phyloP scores from a whole-genome alignment of 2,329 filamentous ascomycete genomes.

The Fusarium sp. region DNA sequence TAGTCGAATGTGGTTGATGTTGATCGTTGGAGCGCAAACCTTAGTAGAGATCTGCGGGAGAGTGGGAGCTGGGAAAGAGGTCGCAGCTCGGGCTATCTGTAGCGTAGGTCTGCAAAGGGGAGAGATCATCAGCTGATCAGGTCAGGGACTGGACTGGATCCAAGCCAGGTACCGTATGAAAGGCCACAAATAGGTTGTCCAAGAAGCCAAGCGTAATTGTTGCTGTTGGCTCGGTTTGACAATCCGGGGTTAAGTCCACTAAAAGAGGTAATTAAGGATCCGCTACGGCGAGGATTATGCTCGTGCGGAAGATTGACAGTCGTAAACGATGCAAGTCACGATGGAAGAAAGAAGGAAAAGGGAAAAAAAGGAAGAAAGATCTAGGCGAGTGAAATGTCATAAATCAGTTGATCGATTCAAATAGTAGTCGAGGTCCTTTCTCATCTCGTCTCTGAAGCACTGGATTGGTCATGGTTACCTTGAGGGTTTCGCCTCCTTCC shows the following conservation, averaged over 20 bases:
- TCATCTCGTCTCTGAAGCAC: slow-evolving; percentile 4
- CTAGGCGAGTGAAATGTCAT: not conserved
- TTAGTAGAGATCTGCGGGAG: slow-evolving; percentile 43
- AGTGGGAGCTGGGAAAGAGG: slow-evolving; percentile 41
- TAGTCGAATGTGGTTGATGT: slow-evolving; percentile 6
- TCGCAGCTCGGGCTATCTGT: slow-evolving; percentile 41
- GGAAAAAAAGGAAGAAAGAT: not conserved
- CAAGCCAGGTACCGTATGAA: slow-evolving; percentile 7
- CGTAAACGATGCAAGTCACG: slow-evolving; percentile 1
- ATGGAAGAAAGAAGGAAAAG: not conserved
- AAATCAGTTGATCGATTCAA: slow-evolving; percentile 3
- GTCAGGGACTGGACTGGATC: slow-evolving; percentile 35
- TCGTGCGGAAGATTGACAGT: slow-evolving; percentile 9
- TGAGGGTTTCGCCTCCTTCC: slow-evolving; percentile 35
- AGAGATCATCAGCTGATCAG: slow-evolving; percentile 50
- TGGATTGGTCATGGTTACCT: slow-evolving; percentile 7
- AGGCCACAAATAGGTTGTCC: slow-evolving; percentile 39
- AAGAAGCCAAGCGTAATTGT: slow-evolving; percentile 37
- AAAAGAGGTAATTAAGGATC: slow-evolving; percentile 39
- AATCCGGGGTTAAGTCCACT: slow-evolving; percentile 48
- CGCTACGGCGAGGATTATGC: slow-evolving; percentile 28
- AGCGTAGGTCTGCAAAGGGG: slow-evolving; percentile 45
- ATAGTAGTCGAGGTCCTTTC: not conserved
- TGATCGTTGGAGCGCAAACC: slow-evolving; percentile 29
- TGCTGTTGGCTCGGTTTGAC: slow-evolving; percentile 42